Evolutionary conservation across 495 filamentous ascomycete species (phyloP).

Genomic region (Neurospora tetrasperma): DNA sequence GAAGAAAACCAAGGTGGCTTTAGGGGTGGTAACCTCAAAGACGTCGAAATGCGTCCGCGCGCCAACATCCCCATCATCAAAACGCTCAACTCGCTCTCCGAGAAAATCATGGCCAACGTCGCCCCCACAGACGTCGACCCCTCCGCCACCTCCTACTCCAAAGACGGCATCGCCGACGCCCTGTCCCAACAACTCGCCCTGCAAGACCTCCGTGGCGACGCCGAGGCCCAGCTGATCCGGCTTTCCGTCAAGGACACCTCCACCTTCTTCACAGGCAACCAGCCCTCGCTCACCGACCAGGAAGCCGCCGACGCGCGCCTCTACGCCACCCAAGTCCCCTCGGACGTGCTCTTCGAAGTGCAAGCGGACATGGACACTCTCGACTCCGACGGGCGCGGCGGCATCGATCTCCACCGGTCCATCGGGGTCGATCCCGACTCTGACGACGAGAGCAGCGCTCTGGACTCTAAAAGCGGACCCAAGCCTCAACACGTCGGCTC

Average conservation of each 20-base stretch:
- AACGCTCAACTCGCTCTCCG: slow-evolving; percentile 74
- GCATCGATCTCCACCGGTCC: slow-evolving; percentile 46
- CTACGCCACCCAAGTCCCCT: slow-evolving; percentile 57
- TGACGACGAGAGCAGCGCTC: slow-evolving; percentile 42
- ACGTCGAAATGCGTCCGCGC: slow-evolving; percentile 73
- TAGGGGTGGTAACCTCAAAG: slow-evolving; percentile 69
- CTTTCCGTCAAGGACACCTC: slow-evolving; percentile 82
- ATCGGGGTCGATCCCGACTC: slow-evolving; percentile 57
- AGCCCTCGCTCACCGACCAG: slow-evolving; percentile 30
- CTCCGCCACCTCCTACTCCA: slow-evolving; percentile 22
- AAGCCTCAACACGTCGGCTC: slow-evolving; percentile 44
- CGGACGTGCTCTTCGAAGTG: slow-evolving; percentile 52
- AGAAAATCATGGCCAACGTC: slow-evolving; percentile 83
- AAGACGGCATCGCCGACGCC: slow-evolving; percentile 61
- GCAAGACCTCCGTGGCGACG: slow-evolving; percentile 71
- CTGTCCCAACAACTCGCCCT: slow-evolving; percentile 64
- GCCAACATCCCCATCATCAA: slow-evolving; percentile 54
- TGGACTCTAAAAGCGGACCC: slow-evolving; percentile 36
- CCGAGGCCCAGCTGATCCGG: slow-evolving; percentile 60
- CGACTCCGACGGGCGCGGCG: slow-evolving; percentile 35
- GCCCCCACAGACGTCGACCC: slow-evolving; percentile 59
- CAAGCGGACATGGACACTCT: slow-evolving; percentile 48
- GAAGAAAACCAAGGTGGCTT: slow-evolving; percentile 68
- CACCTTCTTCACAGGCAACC: slow-evolving; percentile 57
- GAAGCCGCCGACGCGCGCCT: slow-evolving; percentile 45